These are phyloP conservation scores for Phylloporus rhodoxanthus DNA, from an alignment of 768 basidiomycete genomes.

Conservation along the genomic window DNA sequence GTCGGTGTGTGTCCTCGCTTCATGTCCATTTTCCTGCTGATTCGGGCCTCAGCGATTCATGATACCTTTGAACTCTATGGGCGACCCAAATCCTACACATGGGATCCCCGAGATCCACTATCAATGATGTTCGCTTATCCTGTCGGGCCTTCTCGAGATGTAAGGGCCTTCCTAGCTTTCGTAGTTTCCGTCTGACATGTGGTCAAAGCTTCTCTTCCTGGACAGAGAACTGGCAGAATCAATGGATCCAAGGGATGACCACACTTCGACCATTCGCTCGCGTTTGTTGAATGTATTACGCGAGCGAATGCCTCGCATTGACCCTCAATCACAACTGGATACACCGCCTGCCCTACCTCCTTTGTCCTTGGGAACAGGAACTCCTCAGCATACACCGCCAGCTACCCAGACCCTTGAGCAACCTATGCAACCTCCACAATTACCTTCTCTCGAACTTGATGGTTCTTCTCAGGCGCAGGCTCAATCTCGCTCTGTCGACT, in stretches of 20 bases:
- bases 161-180: slow-evolving; percentile 35
- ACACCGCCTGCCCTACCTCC: slow-evolving; percentile 15
- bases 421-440: slow-evolving; percentile 34
- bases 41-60: slow-evolving; percentile 54
- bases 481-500: slow-evolving; percentile 17
- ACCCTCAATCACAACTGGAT: slow-evolving; percentile 11
- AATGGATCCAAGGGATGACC: slow-evolving; percentile 72
- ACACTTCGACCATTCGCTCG: slow-evolving; percentile 63
- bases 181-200: slow-evolving; percentile 12
- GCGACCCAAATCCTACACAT: slow-evolving; percentile 76
- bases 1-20: slow-evolving; percentile 50
- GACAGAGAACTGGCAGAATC: slow-evolving; percentile 76
- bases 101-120: slow-evolving; percentile 77
- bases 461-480: slow-evolving; percentile 11
- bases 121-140: slow-evolving; percentile 96
- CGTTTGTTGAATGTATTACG: slow-evolving; percentile 56
- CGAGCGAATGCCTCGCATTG: slow-evolving; percentile 53
- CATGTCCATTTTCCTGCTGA: slow-evolving; percentile 4
- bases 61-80: slow-evolving; percentile 88
- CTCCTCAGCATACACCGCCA: slow-evolving; percentile 23
- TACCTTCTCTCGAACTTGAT: slow-evolving; percentile 58
- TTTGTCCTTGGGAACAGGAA: slow-evolving; percentile 9
- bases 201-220: slow-evolving; percentile 70
- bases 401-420: slow-evolving; percentile 8
- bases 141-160: slow-evolving; percentile 76